Base-by-base conservation (phyloP, 2,329 filamentous ascomycete genomes). In the Sclerotinia nivalis region DNA sequence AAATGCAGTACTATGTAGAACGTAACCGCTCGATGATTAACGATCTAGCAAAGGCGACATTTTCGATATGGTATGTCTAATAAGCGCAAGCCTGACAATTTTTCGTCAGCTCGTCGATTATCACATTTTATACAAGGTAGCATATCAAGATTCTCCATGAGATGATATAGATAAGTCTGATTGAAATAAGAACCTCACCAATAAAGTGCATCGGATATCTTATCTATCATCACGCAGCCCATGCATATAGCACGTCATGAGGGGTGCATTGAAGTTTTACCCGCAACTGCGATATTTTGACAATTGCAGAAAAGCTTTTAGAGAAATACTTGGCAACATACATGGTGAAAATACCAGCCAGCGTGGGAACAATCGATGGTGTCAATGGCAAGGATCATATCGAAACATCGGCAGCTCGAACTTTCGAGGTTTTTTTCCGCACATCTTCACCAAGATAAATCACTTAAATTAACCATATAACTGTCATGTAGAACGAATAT, bases 351-450 rank as follows among this genome's bases (percentile, higher is more conserved):
- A 25, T 52, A 25, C 37, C 31, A n/a, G 9, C 15, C 47, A 65
- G 25, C 61, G 34, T 52, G 34, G 20, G 37, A 45, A 62, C 28
- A 45, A n/a, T 34, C 52, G 62, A 70, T 70, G 69, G 64, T 68
- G 64, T 70, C 69, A 70, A 54, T 25, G 37, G 55, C 69, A 68
- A 59, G 69, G 69, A 60, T 68, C 28, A 70, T 70, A 68, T 54
- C 69, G 69, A 52, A 58, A 70, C 64, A 20, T 28, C 13, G 34
- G 43, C 12, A 50, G 20, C 22, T 25, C 61, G 22, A 52, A 20
- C 31, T 40, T 40, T 64, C 47, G 31, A 52, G 20, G n/a, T 1
- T 22, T 43, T 15, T 37, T 64, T 34, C 13, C 37, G 28, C 13
- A 56, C 1, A 37, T 37, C n/a, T 20, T 25, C 25, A 20, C 28